Evolutionary conservation across 2,329 filamentous ascomycete genomes (phyloP).

Genomic region (Colletotrichum phormii): DNA sequence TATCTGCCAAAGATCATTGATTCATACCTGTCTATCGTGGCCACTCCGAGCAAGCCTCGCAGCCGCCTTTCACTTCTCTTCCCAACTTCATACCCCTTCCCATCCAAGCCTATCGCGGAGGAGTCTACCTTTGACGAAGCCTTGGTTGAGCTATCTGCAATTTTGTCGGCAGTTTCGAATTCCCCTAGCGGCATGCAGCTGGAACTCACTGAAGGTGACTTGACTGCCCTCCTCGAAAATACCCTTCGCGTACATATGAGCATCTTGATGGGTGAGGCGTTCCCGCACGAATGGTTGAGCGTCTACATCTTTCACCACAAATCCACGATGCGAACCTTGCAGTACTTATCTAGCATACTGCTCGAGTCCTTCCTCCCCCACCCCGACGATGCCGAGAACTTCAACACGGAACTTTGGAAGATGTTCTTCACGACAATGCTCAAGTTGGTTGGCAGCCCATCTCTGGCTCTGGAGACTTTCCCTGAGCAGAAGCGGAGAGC

Average conservation of each 20-base stretch:
- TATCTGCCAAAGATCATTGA: constrained; percentile 93
- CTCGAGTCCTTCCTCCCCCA: constrained; percentile 87
- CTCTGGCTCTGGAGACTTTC: constrained; percentile 92
- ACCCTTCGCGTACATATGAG: constrained; percentile 88
- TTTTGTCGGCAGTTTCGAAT: constrained; percentile 85
- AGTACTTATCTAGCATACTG: constrained; percentile 83
- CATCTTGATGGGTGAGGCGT: constrained; percentile 88
- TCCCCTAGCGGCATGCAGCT: constrained; percentile 80
- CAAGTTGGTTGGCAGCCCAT: constrained; percentile 88
- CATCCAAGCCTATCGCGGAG: constrained; percentile 74
- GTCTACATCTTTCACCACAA: constrained; percentile 94
- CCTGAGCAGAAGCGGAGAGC: constrained; percentile 96
- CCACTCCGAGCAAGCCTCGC: constrained; percentile 63
- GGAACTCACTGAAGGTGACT: constrained; percentile 79
- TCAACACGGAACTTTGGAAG: constrained; percentile 95
- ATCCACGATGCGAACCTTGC: constrained; percentile 86
- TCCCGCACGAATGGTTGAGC: constrained; percentile 90
- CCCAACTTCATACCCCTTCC: constrained; percentile 90
- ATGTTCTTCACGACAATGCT: constrained; percentile 90
- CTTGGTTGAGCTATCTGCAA: constrained; percentile 87
- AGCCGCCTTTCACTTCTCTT: constrained; percentile 87
- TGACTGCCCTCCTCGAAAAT: constrained; percentile 80
- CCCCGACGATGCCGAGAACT: constrained; percentile 90
- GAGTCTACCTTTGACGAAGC: constrained; percentile 81
- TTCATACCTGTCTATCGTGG: constrained; percentile 84